Evolutionary conservation across 2,329 filamentous ascomycete species (phyloP), one percentile per base, ranked within the genome.

Genomic region (Arthrobotrys sphaeroides): DNA sequence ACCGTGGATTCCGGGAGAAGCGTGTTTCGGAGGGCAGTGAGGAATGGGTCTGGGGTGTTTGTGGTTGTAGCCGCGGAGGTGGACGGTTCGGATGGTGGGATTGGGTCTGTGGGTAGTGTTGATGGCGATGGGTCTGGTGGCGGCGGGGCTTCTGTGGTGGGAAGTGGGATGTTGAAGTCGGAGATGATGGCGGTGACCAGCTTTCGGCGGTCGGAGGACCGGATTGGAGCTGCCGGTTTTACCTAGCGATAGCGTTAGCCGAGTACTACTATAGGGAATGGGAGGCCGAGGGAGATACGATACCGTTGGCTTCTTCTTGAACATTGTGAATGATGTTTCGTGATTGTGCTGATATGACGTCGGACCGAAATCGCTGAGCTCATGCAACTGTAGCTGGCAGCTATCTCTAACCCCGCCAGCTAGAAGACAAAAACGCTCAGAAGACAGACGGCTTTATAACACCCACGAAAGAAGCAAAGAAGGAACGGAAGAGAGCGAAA

Each of bases 131-230:
- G 43, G 28, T 12, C 31, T 5, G 6, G 62, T 28, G 7, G 45
- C 18, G 5, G 28, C 16, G 10, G 67, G 0, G 9, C n/a, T n/a
- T n/a, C n/a, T n/a, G 59, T 6, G 3, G 75, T 33, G 16, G 59
- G 57, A 16, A 33, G 47, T 16, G 70, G 24, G 28, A 78, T 73
- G 43, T 84, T 82, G 79, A 89, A 90, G 78, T 89, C 87, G 77
- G 85, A 82, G 79, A 91, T 90, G 78, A 91, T 90, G 78, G 89
- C 86, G 79, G 90, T 88, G 57, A 89, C 89, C 36, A 89, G 87
- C 78, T 87, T 89, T 72, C 89, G 85, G 73, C 89, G 86, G 79
- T 91, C 89, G 1, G 89, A 90, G 3, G 89, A 90, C 65, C 89
- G 87, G 61, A 91, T 83, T 42, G 89, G 88, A 2, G 89, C 85